phyloP scores from a whole-genome alignment of 306 rosid species.

The Hylodesmum podocarpum region DNA sequence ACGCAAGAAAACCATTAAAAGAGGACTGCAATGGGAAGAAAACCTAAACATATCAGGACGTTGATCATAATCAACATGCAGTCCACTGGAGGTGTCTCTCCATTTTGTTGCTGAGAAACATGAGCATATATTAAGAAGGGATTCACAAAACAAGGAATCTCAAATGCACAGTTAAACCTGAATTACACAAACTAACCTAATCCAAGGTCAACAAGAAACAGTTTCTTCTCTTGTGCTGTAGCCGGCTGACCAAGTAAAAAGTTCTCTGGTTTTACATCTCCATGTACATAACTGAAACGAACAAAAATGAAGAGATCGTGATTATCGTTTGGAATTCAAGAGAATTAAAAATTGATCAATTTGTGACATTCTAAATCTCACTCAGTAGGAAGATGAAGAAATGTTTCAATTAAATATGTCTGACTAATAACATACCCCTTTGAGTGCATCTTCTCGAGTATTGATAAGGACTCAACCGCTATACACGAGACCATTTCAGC shows the following conservation, averaged over 20 bases:
- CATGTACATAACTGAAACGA: slow-evolving; percentile 80
- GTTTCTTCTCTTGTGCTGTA: slow-evolving; percentile 85
- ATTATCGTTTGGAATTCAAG: not conserved
- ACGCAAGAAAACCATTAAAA: slow-evolving; percentile 3
- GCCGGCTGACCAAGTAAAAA: slow-evolving; percentile 96
- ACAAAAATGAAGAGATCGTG: not conserved
- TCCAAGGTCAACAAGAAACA: slow-evolving; percentile 96
- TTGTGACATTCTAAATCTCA: not conserved
- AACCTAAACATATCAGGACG: slow-evolving; percentile 98
- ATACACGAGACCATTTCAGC: slow-evolving; percentile 94
- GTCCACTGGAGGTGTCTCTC: slow-evolving; percentile 76
- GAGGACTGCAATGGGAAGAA: not conserved
- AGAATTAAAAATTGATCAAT: slow-evolving; percentile 5
- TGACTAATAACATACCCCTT: slow-evolving; percentile 61
- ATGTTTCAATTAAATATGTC: not conserved
- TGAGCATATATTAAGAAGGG: not conserved
- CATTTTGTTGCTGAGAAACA: slow-evolving; percentile 79
- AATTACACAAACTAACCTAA: slow-evolving; percentile 56
- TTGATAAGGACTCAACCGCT: slow-evolving; percentile 93
- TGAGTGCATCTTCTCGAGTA: slow-evolving; percentile 88
- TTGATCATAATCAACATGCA: slow-evolving; percentile 91
- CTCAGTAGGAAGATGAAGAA: not conserved
- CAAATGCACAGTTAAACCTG: not conserved
- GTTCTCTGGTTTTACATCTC: slow-evolving; percentile 97
- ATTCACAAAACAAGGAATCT: slow-evolving; percentile 11